Evolutionary conservation across 208 protist genomes (phyloP), one percentile per base, ranked within the genome.

Genomic region (Zelonia costaricensis): DNA sequence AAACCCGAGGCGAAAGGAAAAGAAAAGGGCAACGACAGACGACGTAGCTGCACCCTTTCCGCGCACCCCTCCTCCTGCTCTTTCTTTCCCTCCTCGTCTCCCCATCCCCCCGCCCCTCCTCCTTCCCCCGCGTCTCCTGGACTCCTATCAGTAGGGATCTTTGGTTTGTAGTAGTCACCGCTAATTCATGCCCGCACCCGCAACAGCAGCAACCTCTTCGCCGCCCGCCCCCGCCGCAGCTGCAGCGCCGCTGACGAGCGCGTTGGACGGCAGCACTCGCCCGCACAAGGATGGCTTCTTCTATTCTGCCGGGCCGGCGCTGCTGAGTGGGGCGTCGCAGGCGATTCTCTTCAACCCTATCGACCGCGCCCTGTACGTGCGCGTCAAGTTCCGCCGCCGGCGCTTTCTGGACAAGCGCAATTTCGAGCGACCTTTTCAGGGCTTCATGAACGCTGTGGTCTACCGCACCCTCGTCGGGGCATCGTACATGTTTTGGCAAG

Each of bases 401-500:
- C 74, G 58, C 27, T 94, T 94, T 71, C 67, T 94, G 13, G 91
- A 94, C 65, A 65, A 72, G 52, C 76, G 85, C 4, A 96, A 96
- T 51, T 96, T 94, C 76, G 84, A 92, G 47, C 88, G 81, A 3
- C 91, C 91, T 0, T 96, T 96, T 78, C 91, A 96, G 57, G 88
- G 91, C 16, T 94, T 96, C 60, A 56, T 90, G 65, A 96, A 96
- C 53, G 91, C 91, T 2, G 85, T 85, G 1, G 78, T 96, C 2
- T 96, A 96, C 52, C 83, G 91, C 23, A 96, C 91, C 18, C 54
- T 94, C 30, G 85, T 93, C 2, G 82, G 84, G 3, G 86, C 83
- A 7, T 92, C 88, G 15, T 96, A 96, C 78, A 83, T 96, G 60
- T 94, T 96, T 56, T 96, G 80, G 81, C 91, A 96, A 45, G 88